A percentile compares a stretch with the other conserved stretches of the same genome.
These are phyloP conservation scores for Penicillium brevicompactum DNA, from an alignment of 2,329 filamentous ascomycete species.

Conservation along the genomic window DNA sequence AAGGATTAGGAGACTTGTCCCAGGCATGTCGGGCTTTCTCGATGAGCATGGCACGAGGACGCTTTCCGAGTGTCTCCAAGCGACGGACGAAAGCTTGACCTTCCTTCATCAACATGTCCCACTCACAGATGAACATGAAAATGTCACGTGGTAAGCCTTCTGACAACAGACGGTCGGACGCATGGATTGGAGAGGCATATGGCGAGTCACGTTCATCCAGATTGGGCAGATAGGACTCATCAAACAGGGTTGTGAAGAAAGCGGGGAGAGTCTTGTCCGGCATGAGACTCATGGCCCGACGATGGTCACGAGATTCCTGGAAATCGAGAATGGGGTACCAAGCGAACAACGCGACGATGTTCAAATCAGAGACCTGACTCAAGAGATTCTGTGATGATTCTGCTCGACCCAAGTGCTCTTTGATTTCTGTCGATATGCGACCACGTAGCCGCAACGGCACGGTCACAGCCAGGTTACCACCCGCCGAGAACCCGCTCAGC, in stretches of 20 bases:
- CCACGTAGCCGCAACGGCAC: constrained; percentile 61
- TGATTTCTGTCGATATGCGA: constrained; percentile 23
- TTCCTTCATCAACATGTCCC: constrained; percentile 67
- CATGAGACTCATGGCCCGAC: constrained; percentile 57
- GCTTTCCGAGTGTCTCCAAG: constrained; percentile 46
- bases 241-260: constrained; percentile 53
- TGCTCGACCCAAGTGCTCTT: constrained; percentile 28
- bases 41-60: constrained; percentile 49
- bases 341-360: constrained; percentile 59
- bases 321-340: constrained; percentile 68
- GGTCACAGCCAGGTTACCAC: constrained; percentile 64
- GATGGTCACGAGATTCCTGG: constrained; percentile 60
- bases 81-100: constrained; percentile 50
- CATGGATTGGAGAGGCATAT: constrained; percentile 61
- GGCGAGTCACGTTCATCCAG: constrained; percentile 55
- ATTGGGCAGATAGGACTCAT: constrained; percentile 51
- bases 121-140: constrained; percentile 65
- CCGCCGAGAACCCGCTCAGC: constrained; percentile 64
- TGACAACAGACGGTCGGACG: constrained; percentile 55
- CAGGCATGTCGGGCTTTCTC: constrained; percentile 50
- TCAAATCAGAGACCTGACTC: constrained; percentile 44
- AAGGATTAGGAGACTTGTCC: constrained; percentile 53
- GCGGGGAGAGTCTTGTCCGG: constrained; percentile 53
- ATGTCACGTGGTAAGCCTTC: constrained; percentile 60
- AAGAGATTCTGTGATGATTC: constrained; percentile 41